A percentile compares a stretch with the other conserved stretches of the same genome.
These are phyloP conservation scores for Penicillium bialowiezense DNA, from an alignment of 495 filamentous ascomycete genomes.

Conservation along the genomic window DNA sequence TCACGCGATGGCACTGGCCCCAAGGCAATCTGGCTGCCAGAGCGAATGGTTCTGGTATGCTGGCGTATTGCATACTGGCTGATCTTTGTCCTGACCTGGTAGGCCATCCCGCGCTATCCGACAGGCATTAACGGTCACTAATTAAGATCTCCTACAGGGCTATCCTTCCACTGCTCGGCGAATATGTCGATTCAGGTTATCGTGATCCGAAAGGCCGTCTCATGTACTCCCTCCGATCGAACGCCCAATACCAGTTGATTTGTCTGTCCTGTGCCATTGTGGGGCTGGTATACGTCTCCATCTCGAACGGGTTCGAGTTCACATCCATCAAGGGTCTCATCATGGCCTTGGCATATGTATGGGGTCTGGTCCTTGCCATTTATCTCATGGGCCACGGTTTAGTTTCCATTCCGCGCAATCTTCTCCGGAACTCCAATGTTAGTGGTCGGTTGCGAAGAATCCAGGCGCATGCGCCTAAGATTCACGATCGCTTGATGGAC, in stretches of 20 bases:
- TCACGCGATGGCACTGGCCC: constrained; percentile 65
- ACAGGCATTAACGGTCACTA: neutral
- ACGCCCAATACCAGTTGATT: constrained; percentile 83
- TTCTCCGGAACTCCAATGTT: constrained; percentile 74
- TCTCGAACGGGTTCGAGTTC: constrained; percentile 69
- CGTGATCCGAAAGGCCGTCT: constrained; percentile 78
- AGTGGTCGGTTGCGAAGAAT: constrained; percentile 68
- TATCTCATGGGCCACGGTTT: constrained; percentile 97
- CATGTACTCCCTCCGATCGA: constrained; percentile 77
- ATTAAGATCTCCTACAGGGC: constrained; percentile 52
- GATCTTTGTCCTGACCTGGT: constrained; percentile 93
- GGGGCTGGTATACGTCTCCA: constrained; percentile 80
- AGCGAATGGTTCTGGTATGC: constrained; percentile 68
- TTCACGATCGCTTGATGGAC: constrained; percentile 86
- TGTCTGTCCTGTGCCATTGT: constrained; percentile 65
- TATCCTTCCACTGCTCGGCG: constrained; percentile 88
- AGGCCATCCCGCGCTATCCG: constrained; percentile 14
- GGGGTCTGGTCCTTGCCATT: constrained; percentile 86
- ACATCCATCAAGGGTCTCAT: constrained; percentile 70
- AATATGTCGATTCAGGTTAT: constrained; percentile 91
- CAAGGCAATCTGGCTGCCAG: constrained; percentile 65
- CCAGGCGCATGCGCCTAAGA: constrained; percentile 72
- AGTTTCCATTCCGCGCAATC: constrained; percentile 79
- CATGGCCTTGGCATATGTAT: constrained; percentile 93
- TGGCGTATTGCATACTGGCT: constrained; percentile 98